Percentiles rank a stretch among this genome's conserved stretches.
phyloP scores from a whole-genome alignment of 2,329 filamentous ascomycete genomes.

The Claviceps citrina region DNA sequence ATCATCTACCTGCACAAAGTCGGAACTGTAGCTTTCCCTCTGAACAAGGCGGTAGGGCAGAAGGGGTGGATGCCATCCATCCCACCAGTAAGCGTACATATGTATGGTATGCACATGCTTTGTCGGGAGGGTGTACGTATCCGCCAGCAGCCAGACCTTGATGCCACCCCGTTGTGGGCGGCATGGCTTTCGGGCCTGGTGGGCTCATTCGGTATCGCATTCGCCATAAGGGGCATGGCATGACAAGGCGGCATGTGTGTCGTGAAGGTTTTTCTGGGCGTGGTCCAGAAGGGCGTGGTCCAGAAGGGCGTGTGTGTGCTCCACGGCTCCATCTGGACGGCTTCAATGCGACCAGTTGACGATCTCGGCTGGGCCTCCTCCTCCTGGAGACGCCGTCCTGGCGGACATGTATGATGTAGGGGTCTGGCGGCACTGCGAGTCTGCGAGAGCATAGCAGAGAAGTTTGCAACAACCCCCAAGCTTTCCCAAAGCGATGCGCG shows the following conservation, averaged over 20 bases:
- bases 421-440: not conserved
- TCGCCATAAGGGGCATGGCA: no score
- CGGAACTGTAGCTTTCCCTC: constrained; percentile 2
- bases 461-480: no score
- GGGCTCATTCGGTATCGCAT: constrained; percentile 7
- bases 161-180: no score
- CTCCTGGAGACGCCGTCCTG: not conserved
- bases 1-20: constrained; percentile 6
- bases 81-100: not conserved
- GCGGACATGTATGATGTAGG: no score
- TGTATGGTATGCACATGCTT: not conserved
- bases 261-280: no score
- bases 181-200: constrained; percentile 5
- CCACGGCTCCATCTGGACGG: not conserved
- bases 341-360: not conserved
- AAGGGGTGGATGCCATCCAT: not conserved
- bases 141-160: no score
- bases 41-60: constrained; percentile 6
- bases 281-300: no score
- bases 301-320: no score
- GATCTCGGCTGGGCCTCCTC: not conserved
- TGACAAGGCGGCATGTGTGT: not conserved
- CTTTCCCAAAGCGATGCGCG: constrained; percentile 10
- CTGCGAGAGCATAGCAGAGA: not conserved
- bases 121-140: not conserved